Evolutionary conservation across 495 filamentous ascomycete genomes (phyloP).

Genomic region (Trichoderma orchidacearum): DNA sequence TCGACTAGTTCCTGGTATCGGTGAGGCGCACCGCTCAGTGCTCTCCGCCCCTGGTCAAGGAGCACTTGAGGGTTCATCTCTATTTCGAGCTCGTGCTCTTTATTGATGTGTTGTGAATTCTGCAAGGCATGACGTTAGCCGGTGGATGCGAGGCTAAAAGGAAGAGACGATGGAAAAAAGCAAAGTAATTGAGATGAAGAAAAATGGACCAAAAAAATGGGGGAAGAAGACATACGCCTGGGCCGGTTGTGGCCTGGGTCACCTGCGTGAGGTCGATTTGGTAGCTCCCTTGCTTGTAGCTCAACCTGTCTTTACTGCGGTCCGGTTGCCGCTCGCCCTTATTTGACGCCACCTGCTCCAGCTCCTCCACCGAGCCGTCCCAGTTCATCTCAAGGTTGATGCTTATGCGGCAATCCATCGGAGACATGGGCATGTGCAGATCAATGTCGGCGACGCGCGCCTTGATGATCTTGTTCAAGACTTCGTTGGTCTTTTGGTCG

Average conservation of each 20-base stretch:
- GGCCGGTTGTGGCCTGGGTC: conserved; percentile 18
- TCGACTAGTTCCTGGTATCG: conserved; percentile 63
- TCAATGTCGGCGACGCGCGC: conserved; percentile 71
- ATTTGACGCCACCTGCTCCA: conserved; percentile 22
- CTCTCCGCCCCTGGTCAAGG: conserved; percentile 53
- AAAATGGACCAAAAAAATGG: background rate
- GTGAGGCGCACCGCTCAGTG: conserved; percentile 41
- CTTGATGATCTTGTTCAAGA: conserved; percentile 80
- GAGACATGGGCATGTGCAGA: conserved; percentile 54
- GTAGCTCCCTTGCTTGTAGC: conserved; percentile 72
- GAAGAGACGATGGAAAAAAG: background rate
- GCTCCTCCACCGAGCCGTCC: conserved; percentile 48
- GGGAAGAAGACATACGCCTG: conserved; percentile 34
- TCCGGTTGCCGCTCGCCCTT: conserved; percentile 36
- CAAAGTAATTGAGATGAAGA: no score
- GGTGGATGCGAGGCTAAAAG: background rate
- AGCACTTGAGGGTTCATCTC: conserved; percentile 59
- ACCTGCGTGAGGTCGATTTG: conserved; percentile 89
- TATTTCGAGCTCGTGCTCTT: conserved; percentile 81
- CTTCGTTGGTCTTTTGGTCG: conserved; percentile 56
- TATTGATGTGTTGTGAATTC: conserved; percentile 36
- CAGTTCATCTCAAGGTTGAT: conserved; percentile 84
- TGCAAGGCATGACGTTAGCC: conserved; percentile 3
- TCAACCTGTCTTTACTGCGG: conserved; percentile 76
- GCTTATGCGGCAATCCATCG: conserved; percentile 77